Conservation (phyloP, 495 filamentous ascomycete genomes). For the Aspergillus sclerotioniger region DNA sequence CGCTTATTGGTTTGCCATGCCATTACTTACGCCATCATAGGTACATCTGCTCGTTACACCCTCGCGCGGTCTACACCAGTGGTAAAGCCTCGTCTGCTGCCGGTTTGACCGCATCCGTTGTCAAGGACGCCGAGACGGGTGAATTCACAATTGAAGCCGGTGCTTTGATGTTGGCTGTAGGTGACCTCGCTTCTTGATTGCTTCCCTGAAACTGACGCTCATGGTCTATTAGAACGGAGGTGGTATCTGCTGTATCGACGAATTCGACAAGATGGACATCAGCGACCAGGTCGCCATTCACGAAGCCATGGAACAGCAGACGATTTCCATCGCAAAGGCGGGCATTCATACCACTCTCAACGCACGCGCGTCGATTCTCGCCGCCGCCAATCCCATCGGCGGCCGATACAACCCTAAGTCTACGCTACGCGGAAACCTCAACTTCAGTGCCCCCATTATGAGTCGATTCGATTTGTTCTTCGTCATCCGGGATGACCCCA, state of each 20-base stretch:
- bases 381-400: slow-evolving; percentile 93
- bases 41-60: slow-evolving; percentile 93
- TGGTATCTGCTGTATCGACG: slow-evolving; percentile 97
- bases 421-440: slow-evolving; percentile 90
- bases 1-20: not conserved
- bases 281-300: slow-evolving; percentile 97
- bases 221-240: slow-evolving; percentile 37
- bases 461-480: slow-evolving; percentile 99
- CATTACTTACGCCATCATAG: slow-evolving; percentile 23
- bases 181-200: slow-evolving; percentile 25
- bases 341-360: slow-evolving; percentile 98
- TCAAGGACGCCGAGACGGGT: slow-evolving; percentile 97
- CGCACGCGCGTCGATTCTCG: slow-evolving; percentile 89
- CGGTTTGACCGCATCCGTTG: slow-evolving; percentile 94
- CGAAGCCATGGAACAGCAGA: slow-evolving; percentile 99
- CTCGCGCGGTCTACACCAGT: slow-evolving; percentile 94
- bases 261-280: slow-evolving; percentile 99
- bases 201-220: slow-evolving; percentile 10
- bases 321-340: slow-evolving; percentile 98
- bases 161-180: slow-evolving; percentile 93
- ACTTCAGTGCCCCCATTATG: slow-evolving; percentile 99
- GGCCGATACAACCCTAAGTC: slow-evolving; percentile 96
- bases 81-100: slow-evolving; percentile 97
- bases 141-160: slow-evolving; percentile 99
- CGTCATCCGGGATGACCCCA: slow-evolving; percentile 95